Evolutionary conservation across 805 yeast species (phyloP).

Genomic region (Yamadazyma phyllophila): DNA sequence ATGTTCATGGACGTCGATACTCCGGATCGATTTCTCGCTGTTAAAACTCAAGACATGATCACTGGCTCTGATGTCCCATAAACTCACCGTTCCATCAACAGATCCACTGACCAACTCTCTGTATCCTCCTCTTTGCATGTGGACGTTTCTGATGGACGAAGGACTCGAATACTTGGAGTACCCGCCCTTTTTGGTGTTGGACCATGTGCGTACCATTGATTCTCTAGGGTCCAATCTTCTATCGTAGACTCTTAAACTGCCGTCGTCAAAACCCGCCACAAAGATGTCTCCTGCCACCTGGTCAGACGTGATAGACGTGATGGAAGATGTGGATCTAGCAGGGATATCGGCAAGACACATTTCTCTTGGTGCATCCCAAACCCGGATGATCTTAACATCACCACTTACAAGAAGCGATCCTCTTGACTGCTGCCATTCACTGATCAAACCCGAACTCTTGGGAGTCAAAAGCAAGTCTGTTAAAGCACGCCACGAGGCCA

Average conservation of each 20-base stretch:
- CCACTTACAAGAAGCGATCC: conserved; percentile 92
- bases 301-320: conserved; percentile 87
- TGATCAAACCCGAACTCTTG: conserved; percentile 74
- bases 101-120: conserved; percentile 86
- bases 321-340: conserved; percentile 84
- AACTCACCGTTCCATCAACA: conserved; percentile 73
- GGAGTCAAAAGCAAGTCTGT: conserved; percentile 81
- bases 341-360: conserved; percentile 84
- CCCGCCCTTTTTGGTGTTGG: conserved; percentile 19
- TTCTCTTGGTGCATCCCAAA: conserved; percentile 98
- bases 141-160: conserved; percentile 70
- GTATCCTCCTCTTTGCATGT: conserved; percentile 95
- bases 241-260: conserved; percentile 85
- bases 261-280: conserved; percentile 91
- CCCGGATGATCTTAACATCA: conserved; percentile 83
- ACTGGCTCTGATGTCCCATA: conserved; percentile 85
- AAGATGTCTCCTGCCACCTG: conserved; percentile 91
- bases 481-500: conserved; percentile 90
- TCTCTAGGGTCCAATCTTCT: conserved; percentile 81
- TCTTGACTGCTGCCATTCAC: conserved; percentile 96
- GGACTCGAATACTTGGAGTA: conserved; percentile 21
- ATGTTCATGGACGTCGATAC: conserved; percentile 88
- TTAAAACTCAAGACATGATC: conserved; percentile 73
- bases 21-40: conserved; percentile 52
- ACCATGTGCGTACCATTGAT: conserved; percentile 83